Conservation (phyloP, 495 filamentous ascomycete genomes). For the Penicillium nucicola region DNA sequence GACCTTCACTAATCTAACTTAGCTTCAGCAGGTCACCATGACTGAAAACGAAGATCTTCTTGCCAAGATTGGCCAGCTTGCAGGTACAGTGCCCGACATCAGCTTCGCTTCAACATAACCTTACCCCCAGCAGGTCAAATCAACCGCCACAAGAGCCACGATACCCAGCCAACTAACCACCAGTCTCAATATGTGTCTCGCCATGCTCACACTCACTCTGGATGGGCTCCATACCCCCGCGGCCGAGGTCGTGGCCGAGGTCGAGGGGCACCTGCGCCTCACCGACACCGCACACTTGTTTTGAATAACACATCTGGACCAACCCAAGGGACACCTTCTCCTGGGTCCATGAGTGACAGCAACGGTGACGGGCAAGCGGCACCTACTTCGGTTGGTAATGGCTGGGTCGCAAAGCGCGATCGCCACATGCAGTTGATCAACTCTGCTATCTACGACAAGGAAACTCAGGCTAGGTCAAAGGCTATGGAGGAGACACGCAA, state of each 20-base stretch:
- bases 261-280: constrained; percentile 36
- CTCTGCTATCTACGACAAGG: constrained; percentile 73
- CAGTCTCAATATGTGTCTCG: constrained; percentile 35
- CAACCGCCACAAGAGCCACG: constrained; percentile 74
- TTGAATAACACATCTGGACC: constrained; percentile 55
- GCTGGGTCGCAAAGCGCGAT: constrained; percentile 77
- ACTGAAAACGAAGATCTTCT: constrained; percentile 73
- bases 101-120: constrained; percentile 13
- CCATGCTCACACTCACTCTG: constrained; percentile 42
- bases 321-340: constrained; percentile 21
- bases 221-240: constrained; percentile 45
- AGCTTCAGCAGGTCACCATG: constrained; percentile 43
- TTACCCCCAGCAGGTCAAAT: constrained; percentile 63
- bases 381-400: constrained; percentile 36
- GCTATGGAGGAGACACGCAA: constrained; percentile 71
- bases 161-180: constrained; percentile 26
- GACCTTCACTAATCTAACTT: constrained; percentile 4
- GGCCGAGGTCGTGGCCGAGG: constrained; percentile 43
- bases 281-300: constrained; percentile 71
- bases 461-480: constrained; percentile 63
- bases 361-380: constrained; percentile 25
- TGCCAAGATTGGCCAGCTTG: constrained; percentile 70
- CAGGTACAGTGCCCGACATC: constrained; percentile 50
- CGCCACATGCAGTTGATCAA: constrained; percentile 91
- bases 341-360: constrained; percentile 37